A percentile compares a stretch with the other conserved stretches of the same genome.
phyloP scores from a whole-genome alignment of 1,284 basidiomycete genomes.

The Ustilago curta region DNA sequence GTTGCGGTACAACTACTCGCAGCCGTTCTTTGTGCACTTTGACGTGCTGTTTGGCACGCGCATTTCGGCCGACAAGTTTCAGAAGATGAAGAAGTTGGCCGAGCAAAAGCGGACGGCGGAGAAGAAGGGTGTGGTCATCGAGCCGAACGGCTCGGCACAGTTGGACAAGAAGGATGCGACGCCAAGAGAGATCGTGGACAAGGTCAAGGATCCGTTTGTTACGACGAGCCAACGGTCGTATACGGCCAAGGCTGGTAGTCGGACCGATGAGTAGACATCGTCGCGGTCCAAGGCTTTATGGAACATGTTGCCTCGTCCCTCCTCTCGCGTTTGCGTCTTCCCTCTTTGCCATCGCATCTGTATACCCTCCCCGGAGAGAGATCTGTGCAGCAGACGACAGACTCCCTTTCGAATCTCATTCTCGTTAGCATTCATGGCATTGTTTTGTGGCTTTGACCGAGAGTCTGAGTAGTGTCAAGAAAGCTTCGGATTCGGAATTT shows the following conservation, averaged over 20 bases:
- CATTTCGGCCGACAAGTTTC: constrained; percentile 73
- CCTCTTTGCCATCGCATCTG: not conserved
- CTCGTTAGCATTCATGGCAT: not conserved
- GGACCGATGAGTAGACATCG: constrained; percentile 9
- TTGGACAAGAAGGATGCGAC: constrained; percentile 23
- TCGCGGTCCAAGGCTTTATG: not conserved
- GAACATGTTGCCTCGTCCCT: not conserved
- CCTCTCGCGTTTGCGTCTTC: not conserved
- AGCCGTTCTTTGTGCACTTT: constrained; percentile 80
- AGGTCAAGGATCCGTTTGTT: constrained; percentile 40
- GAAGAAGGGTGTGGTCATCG: constrained; percentile 8
- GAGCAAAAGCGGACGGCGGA: constrained; percentile 34
- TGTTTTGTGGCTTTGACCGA: not conserved
- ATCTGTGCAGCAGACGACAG: no score
- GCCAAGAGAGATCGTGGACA: constrained; percentile 34
- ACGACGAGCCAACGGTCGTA: constrained; percentile 41
- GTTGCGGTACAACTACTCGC: constrained; percentile 95
- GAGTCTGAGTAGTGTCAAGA: no score
- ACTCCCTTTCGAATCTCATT: constrained; percentile 3
- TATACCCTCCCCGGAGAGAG: constrained; percentile 4
- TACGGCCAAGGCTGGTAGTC: constrained; percentile 46
- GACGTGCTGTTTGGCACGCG: constrained; percentile 79
- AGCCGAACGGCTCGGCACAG: not conserved
- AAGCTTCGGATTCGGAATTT: not conserved
- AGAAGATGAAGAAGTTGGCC: constrained; percentile 51